Conservation (phyloP, 2,329 filamentous ascomycete genomes). For the Sporothrix phasma region DNA sequence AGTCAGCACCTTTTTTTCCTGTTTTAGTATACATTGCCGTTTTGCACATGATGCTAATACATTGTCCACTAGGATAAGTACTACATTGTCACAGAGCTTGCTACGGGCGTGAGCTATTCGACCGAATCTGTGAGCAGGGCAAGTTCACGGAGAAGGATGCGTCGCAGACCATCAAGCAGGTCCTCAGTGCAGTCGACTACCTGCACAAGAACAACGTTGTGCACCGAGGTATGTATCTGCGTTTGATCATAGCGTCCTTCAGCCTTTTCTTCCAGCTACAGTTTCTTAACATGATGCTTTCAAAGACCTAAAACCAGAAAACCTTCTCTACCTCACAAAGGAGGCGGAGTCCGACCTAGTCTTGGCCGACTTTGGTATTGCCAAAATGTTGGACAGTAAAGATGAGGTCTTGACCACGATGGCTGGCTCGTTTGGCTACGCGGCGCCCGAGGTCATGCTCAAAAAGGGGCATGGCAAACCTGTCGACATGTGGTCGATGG, state of each 20-base stretch:
- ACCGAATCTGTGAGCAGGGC: constrained; percentile 94
- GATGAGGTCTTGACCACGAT: constrained; percentile 93
- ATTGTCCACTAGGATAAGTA: constrained; percentile 74
- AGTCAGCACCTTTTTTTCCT: constrained; percentile 23
- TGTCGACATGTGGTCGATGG: constrained; percentile 98
- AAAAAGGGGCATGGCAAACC: constrained; percentile 96
- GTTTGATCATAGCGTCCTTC: neutral
- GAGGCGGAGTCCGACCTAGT: constrained; percentile 74
- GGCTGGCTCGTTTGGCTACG: constrained; percentile 97
- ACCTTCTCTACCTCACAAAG: constrained; percentile 82
- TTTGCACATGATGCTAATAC: neutral
- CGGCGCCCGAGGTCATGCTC: constrained; percentile 95
- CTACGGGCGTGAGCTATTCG: constrained; percentile 91
- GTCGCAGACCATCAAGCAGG: constrained; percentile 87
- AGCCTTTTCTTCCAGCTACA: neutral
- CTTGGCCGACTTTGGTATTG: constrained; percentile 94
- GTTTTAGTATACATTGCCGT: too few species aligned
- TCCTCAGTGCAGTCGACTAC: constrained; percentile 87
- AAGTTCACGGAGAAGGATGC: constrained; percentile 98
- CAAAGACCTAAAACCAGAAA: constrained; percentile 92
- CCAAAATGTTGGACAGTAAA: constrained; percentile 89
- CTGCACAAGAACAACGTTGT: constrained; percentile 92
- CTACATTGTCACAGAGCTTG: constrained; percentile 96
- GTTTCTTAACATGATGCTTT: neutral
- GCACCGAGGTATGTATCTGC: constrained; percentile 59